Base-by-base conservation (phyloP, 139 green algal genomes). In the Dunaliella primolecta region DNA sequence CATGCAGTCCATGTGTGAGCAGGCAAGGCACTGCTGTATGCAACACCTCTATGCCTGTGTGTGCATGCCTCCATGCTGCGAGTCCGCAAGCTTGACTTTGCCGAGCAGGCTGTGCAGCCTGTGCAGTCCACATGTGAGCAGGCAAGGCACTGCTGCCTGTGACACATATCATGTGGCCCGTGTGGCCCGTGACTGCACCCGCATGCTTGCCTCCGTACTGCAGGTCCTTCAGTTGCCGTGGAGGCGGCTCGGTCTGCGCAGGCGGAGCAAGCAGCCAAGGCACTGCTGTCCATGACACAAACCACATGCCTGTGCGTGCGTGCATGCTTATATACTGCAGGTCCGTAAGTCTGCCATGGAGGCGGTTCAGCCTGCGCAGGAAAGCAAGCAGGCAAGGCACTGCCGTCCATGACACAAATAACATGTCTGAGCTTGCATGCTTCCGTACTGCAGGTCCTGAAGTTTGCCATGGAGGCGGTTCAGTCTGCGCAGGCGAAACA, bases 331-430 rank as follows among this genome's bases (percentile, higher is more conserved):
- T 24, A 32, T 24, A 36, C n/a, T n/a, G n/a, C n/a, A 89, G 86
- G 86, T 89, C 7, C 83, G 64, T 36, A 81, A 23, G 7, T 87
- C 81, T 32, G 79, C 81, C 2, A 27, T 36, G 24, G 32, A 2
- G 0, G 83, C 85, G 0, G 79, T 90, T 1, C 34, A 91, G 78
- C 74, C 82, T 30, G 84, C 83, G 23, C 27, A 76, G 0, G 77
- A 21, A 93, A 94, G 86, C 93, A 95, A 80, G 36, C 31, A 0
- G 79, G 64, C 3, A 96, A 96, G 89, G 81, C 90, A 1, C n/a
- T n/a, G n/a, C n/a, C n/a, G n/a, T n/a, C n/a, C n/a, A n/a, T n/a
- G n/a, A n/a, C n/a, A n/a, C n/a, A n/a, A n/a, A n/a, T n/a, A n/a
- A n/a, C n/a, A n/a, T n/a, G n/a, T n/a, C n/a, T n/a, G n/a, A n/a